These are phyloP conservation scores for Solanum tarapatanum DNA, from an alignment of 257 asterid species.

Conservation along the genomic window DNA sequence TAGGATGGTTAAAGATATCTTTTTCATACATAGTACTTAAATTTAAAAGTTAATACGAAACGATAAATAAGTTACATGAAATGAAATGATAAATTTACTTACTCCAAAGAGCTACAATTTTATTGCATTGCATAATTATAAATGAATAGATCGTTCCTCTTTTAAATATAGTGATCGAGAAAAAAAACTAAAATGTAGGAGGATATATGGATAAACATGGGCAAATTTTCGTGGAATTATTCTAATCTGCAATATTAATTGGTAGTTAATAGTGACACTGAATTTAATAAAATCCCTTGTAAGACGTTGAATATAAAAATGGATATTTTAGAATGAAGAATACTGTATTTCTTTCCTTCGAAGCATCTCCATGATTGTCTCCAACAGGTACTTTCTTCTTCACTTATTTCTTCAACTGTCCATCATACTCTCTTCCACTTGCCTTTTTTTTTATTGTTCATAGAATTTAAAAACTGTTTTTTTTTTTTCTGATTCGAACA, in stretches of 20 bases:
- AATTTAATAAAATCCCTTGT: neutral
- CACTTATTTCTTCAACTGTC: neutral
- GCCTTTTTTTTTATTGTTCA: neutral
- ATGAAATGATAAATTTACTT: too few species aligned
- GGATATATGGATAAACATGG: neutral
- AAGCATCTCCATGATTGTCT: neutral
- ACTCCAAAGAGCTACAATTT: too few species aligned
- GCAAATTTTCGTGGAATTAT: neutral
- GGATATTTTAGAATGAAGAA: neutral
- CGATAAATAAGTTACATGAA: fast-evolving
- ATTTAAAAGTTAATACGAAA: neutral
- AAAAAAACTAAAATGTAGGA: neutral
- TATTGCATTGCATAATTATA: neutral
- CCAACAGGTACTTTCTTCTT: neutral
- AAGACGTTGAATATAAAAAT: neutral
- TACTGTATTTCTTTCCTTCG: neutral
- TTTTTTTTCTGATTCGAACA: neutral
- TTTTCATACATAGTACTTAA: neutral
- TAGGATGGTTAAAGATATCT: neutral
- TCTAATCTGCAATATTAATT: neutral
- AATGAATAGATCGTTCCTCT: too few species aligned
- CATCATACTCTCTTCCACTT: neutral
- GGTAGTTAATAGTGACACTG: neutral
- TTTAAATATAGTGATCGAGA: neutral
- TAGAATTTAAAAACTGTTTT: neutral